Percentiles rank a stretch among this genome's conserved stretches.
These are phyloP conservation scores for Emydomyces testavorans DNA, from an alignment of 2,329 filamentous ascomycete species.

Conservation along the genomic window DNA sequence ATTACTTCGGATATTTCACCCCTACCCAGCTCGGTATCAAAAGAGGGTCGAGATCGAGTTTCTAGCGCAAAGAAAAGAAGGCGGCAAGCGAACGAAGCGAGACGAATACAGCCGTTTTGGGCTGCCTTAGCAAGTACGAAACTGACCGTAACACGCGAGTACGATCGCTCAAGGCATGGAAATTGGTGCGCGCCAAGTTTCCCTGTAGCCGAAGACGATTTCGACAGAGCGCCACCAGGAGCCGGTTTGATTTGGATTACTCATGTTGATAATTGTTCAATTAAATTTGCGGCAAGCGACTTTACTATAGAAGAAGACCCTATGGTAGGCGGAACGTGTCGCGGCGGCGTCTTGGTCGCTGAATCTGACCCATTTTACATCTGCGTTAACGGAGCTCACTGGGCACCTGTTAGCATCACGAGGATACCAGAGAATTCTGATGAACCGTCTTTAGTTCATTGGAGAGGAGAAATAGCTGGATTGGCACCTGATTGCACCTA, in stretches of 20 bases:
- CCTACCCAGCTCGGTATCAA: slow-evolving; percentile 37
- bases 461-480: slow-evolving; percentile 53
- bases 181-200: slow-evolving; percentile 19
- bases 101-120: slow-evolving; percentile 86
- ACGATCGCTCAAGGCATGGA: slow-evolving; percentile 56
- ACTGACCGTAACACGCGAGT: slow-evolving; percentile 88
- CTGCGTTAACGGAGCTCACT: slow-evolving; percentile 53
- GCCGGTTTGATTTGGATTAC: slow-evolving; percentile 39
- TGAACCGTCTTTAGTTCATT: slow-evolving; percentile 38
- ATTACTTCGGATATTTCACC: slow-evolving; percentile 36
- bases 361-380: slow-evolving; percentile 51
- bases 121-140: slow-evolving; percentile 90
- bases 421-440: slow-evolving; percentile 35
- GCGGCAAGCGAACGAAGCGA: slow-evolving; percentile 82
- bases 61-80: slow-evolving; percentile 65
- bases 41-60: slow-evolving; percentile 47
- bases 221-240: slow-evolving; percentile 32
- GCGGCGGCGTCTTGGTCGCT: slow-evolving; percentile 15
- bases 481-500: slow-evolving; percentile 54
- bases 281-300: slow-evolving; percentile 38
- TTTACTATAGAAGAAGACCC: slow-evolving; percentile 24
- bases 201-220: slow-evolving; percentile 34
- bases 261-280: slow-evolving; percentile 36
- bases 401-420: slow-evolving; percentile 50
- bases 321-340: slow-evolving; percentile 8